Base-by-base conservation (phyloP, 202 grass and related monocot genomes). In the Bolboschoenoplectus hybrid region DNA sequence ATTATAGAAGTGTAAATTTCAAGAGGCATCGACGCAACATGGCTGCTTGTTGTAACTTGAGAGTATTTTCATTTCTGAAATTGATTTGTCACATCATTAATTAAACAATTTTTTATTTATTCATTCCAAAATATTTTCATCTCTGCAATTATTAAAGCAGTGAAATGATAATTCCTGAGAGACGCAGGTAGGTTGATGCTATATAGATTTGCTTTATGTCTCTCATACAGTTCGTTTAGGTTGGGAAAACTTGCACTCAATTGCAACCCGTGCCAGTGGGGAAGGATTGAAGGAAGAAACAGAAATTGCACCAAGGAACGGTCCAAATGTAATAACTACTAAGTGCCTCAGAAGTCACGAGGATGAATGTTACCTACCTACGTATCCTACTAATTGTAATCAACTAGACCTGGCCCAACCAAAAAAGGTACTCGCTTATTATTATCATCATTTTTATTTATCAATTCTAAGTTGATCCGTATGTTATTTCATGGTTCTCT, bases 191-290 rank as follows among this genome's bases (percentile, higher is more conserved):
- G 26, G 26, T 57, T 41, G 14, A 69, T 69, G 38, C 41, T 72
- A 26, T 26, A 26, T 26, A 9, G 68, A 72, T 71, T 45, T 71
- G 7, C 67, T 71, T 45, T 34, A 16, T 67, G 7, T 39, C 13
- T 57, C 26, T 26, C 26, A 17, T 0, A 57, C 16, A n/a, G 55
- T 58, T 58, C 10, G 8, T 72, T 46, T 73, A 63, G 53, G 72
- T 86, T 79, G 53, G 68, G 4, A 74, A 86, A 86, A 63, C 84
- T 58, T 78, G 84, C 84, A 86, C 84, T 76, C 84, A 36, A 62
- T 78, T 49, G 44, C 57, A 36, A 49, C 53, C 19, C 43, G 38
- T 76, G 38, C 9, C n/a, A 14, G 26, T 26, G 26, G 26, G 26
- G 26, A 26, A 26, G 26, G 26, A 26, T 26, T 26, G 26, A 26